Conservation (phyloP, 495 filamentous ascomycete species). For the Thermothielavioides terrestris region DNA sequence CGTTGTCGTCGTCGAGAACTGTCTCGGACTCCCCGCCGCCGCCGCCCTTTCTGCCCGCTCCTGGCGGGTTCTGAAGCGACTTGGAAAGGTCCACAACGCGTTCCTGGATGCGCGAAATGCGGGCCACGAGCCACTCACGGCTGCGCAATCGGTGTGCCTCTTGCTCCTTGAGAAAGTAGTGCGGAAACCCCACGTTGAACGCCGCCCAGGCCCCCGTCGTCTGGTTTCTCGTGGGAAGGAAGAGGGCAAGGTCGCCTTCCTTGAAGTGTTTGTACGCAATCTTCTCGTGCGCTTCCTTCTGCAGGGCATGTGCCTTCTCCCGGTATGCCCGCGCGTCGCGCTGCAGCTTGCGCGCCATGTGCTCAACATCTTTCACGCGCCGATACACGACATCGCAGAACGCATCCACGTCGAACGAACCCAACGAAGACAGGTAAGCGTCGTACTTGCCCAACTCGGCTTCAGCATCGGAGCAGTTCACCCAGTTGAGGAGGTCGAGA, state of each 20-base stretch:
- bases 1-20: conserved; percentile 60
- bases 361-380: conserved; percentile 81
- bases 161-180: conserved; percentile 93
- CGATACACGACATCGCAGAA: conserved; percentile 77
- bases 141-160: conserved; percentile 73
- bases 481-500: conserved; percentile 66
- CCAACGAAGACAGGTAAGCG: conserved; percentile 58
- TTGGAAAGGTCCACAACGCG: conserved; percentile 88
- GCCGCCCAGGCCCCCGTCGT: conserved; percentile 93
- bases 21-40: conserved; percentile 31
- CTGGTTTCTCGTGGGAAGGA: conserved; percentile 90
- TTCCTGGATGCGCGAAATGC: conserved; percentile 86
- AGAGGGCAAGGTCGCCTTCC: conserved; percentile 89
- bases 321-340: conserved; percentile 79
- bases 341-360: conserved; percentile 81
- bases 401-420: conserved; percentile 69
- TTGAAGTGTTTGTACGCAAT: conserved; percentile 97
- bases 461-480: conserved; percentile 55
- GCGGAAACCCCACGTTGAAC: conserved; percentile 93
- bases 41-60: conserved; percentile 1
- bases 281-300: conserved; percentile 87
- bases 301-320: conserved; percentile 74
- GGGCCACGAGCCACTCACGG: conserved; percentile 88
- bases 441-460: conserved; percentile 63
- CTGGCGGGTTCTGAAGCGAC: conserved; percentile 34